Conservation (phyloP, 2,329 filamentous ascomycete species). For the Diaporthe sp. region DNA sequence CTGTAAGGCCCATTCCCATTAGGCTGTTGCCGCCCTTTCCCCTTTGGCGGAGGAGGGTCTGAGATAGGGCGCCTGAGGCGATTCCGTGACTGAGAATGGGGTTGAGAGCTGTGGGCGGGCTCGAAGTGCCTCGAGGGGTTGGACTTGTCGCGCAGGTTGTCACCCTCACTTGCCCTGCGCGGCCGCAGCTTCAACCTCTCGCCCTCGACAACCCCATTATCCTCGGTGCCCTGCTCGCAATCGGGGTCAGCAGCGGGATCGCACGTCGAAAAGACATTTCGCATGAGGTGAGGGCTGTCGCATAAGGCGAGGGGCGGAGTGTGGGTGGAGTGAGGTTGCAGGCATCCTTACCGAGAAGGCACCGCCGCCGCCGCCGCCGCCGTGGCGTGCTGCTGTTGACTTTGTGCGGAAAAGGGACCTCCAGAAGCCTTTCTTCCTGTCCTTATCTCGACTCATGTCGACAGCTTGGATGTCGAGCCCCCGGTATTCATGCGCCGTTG, state of each 20-base stretch:
- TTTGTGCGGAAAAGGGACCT: constrained; percentile 31
- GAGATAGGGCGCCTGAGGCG: constrained; percentile 31
- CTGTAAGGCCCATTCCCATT: constrained; percentile 44
- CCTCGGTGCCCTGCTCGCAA: constrained; percentile 8
- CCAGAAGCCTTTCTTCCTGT: constrained; percentile 34
- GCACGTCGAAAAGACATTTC: background rate
- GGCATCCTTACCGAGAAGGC: constrained; percentile 13
- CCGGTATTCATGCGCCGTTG: constrained; percentile 17
- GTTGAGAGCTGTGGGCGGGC: constrained; percentile 4
- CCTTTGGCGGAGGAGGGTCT: constrained; percentile 43
- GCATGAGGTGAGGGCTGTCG: background rate
- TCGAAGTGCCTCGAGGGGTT: constrained; percentile 10
- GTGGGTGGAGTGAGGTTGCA: background rate
- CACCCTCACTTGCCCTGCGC: constrained; percentile 30
- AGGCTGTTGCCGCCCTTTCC: constrained; percentile 50
- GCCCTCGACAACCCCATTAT: background rate
- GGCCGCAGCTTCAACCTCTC: constrained; percentile 18
- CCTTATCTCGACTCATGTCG: constrained; percentile 35
- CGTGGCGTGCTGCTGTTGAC: constrained; percentile 5
- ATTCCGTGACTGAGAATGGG: constrained; percentile 24
- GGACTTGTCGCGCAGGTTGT: background rate
- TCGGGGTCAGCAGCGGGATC: constrained; percentile 10
- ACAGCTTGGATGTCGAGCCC: constrained; percentile 26
- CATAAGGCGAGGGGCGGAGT: background rate
- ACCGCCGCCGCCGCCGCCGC: background rate